Conservation (phyloP, 208 protist species). For the Trichomonas gallinae region DNA sequence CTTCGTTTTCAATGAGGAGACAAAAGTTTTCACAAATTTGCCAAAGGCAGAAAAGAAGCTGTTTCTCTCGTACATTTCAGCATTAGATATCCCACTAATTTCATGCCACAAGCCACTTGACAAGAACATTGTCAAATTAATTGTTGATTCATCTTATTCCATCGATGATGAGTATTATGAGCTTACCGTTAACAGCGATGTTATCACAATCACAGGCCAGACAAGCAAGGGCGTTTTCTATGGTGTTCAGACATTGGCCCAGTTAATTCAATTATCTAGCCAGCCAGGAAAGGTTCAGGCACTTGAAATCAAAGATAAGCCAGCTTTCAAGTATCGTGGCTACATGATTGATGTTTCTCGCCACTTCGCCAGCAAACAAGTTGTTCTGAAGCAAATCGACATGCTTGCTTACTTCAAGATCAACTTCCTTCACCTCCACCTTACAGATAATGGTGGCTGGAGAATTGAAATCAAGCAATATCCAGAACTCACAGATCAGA, state of each 20-base stretch:
- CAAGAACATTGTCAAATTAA: too few relatives aligned
- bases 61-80: too few relatives aligned
- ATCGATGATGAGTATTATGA: too few relatives aligned
- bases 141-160: too few relatives aligned
- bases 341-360: not conserved
- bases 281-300: not conserved
- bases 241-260: not conserved
- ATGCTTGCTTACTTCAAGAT: not conserved
- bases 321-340: not conserved
- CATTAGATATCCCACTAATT: too few relatives aligned
- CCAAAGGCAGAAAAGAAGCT: too few relatives aligned
- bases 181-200: too few relatives aligned
- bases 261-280: not conserved
- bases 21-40: too few relatives aligned
- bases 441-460: not conserved
- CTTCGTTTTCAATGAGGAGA: too few relatives aligned
- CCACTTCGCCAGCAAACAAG: not conserved
- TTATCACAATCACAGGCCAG: too few relatives aligned
- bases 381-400: not conserved
- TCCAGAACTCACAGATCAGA: not conserved
- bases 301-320: not conserved
- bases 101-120: too few relatives aligned
- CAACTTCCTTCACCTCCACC: not conserved
- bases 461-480: not conserved
- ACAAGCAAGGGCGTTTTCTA: not conserved